These are phyloP conservation scores for Yueomyces sinensis DNA, from an alignment of 805 yeast species.

Conservation along the genomic window DNA sequence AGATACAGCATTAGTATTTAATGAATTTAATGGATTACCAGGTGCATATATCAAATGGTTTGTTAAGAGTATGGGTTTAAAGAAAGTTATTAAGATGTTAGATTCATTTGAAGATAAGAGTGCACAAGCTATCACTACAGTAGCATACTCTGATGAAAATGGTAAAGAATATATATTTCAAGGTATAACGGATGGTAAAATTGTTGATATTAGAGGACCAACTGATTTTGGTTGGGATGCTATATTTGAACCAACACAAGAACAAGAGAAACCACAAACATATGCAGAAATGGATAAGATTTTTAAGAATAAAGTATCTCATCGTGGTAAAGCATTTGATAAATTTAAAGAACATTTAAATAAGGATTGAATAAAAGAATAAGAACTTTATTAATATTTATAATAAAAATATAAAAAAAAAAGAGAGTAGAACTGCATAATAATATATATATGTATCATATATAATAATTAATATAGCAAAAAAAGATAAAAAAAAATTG, in stretches of 20 bases:
- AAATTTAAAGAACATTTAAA: slow-evolving; percentile 47
- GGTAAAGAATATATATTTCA: slow-evolving; percentile 71
- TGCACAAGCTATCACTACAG: slow-evolving; percentile 84
- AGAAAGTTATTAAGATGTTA: slow-evolving; percentile 65
- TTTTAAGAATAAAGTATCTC: slow-evolving; percentile 72
- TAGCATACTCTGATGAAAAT: slow-evolving; percentile 81
- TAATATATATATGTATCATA: background rate
- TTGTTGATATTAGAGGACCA: slow-evolving; percentile 70
- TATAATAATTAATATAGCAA: background rate
- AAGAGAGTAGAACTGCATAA: background rate
- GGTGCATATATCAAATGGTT: slow-evolving; percentile 98
- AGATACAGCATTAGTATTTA: slow-evolving; percentile 82
- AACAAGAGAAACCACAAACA: slow-evolving; percentile 40
- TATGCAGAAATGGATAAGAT: slow-evolving; percentile 82
- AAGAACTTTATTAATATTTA: too few species aligned
- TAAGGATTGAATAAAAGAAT: background rate
- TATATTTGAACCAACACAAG: slow-evolving; percentile 53
- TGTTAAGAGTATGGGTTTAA: slow-evolving; percentile 57
- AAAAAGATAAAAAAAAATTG: too few species aligned
- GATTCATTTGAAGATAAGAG: slow-evolving; percentile 69
- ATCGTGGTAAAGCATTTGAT: slow-evolving; percentile 72
- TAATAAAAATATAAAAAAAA: too few species aligned
- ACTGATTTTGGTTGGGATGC: slow-evolving; percentile 92
- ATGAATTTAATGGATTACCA: slow-evolving; percentile 73
- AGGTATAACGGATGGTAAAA: slow-evolving; percentile 70